Evolutionary conservation across 306 rosid genomes (phyloP).

Genomic region (Castanea sativa): DNA sequence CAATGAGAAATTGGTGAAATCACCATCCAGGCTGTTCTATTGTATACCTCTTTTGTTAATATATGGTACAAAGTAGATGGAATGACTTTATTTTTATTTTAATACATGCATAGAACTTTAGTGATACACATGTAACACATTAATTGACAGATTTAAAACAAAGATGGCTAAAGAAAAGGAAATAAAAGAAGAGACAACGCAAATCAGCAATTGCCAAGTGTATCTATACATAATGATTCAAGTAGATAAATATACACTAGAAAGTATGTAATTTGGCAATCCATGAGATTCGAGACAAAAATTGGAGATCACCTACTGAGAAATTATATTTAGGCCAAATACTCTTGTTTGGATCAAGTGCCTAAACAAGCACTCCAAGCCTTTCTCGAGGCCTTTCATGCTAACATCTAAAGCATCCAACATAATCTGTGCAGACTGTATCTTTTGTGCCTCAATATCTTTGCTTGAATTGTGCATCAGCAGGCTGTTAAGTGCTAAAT

Average conservation of each 20-base stretch:
- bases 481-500: conserved; percentile 44
- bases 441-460: conserved; percentile 40
- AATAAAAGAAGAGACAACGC: background rate
- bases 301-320: conserved; percentile 26
- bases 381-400: conserved; percentile 52
- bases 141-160: too few relatives aligned
- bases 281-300: conserved; percentile 24
- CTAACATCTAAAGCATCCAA: conserved; percentile 43
- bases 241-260: conserved; percentile 17
- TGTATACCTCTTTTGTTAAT: too few relatives aligned
- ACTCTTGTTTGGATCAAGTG: conserved; percentile 64
- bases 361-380: conserved; percentile 63
- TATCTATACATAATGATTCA: conserved; percentile 1
- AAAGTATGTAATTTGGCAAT: background rate
- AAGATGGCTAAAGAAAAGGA: too few relatives aligned
- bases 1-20: too few relatives aligned
- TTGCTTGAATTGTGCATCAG: conserved; percentile 16
- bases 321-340: conserved; percentile 53
- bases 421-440: conserved; percentile 39
- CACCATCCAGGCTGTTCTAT: too few relatives aligned
- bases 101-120: too few relatives aligned
- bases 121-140: too few relatives aligned
- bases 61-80: too few relatives aligned
- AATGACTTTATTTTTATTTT: too few relatives aligned
- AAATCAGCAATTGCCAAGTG: too few relatives aligned